Base-by-base conservation (phyloP, 176 grass and related monocot species). In the Tuctoria greenei region DNA sequence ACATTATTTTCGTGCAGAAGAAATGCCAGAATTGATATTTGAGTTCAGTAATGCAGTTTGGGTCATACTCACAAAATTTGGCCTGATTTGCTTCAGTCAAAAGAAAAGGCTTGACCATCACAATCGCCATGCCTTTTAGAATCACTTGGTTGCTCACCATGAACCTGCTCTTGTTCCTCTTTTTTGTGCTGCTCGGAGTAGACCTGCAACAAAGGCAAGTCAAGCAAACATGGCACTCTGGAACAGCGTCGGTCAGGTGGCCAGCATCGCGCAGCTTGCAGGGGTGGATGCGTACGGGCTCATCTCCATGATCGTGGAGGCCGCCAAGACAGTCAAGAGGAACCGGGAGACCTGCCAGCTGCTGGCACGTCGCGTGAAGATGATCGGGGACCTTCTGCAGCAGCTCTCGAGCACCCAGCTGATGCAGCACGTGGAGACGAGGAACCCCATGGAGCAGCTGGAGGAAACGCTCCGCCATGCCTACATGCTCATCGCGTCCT, bases 371-470 rank as follows among this genome's bases (percentile, higher is more conserved):
- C 85, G 87, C n/a, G 23, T 79, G 12, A 71, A 82, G 77, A 66
- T 97, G 54, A 90, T 97, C 0, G 79, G 90, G n/a, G 72, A 84
- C 16, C 87, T 93, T 52, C 72, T 93, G 49, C 63, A 85, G 40
- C 73, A 87, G 63, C 82, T 92, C 7, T 75, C 86, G 34, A 77
- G 84, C 3, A 74, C 84, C 13, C 84, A 96, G 24, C 72, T 96
- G 63, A 92, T 83, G 84, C 86, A 72, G 28, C 88, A 90, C 43
- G 80, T 31, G 2, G 93, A 86, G 24, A 96, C 89, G 1, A 87
- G 90, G 75, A 86, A 78, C 74, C 89, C 93, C 10, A 59, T 96
- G 69, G 84, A 96, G 74, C 84, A 85, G 39, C 89, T 96, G 17
- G 93, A 88, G 81, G 87, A 85, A 41, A 77, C 82, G 0, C 86